Conservation (phyloP, 2,329 filamentous ascomycete species). For the Scorias spongiosa region DNA sequence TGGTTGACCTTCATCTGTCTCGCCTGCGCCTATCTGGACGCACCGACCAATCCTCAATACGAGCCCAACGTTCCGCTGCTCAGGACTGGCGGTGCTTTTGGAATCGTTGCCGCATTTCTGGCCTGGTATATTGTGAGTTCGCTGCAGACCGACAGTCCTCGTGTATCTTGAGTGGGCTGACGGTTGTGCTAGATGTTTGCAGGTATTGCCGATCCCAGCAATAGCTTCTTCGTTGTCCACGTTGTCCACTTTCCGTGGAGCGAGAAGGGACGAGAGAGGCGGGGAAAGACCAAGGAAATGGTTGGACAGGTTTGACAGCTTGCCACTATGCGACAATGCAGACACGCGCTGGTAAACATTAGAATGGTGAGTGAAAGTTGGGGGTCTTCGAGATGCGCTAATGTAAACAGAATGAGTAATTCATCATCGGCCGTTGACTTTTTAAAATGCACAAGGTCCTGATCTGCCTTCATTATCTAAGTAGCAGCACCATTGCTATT, state of each 20-base stretch:
- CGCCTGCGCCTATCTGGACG: slow-evolving; percentile 43
- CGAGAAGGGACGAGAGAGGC: slow-evolving; percentile 11
- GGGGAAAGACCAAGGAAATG: slow-evolving; percentile 2
- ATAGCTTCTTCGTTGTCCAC: slow-evolving; percentile 15
- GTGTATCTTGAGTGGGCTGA: neutral
- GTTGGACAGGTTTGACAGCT: neutral
- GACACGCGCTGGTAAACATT: too few relatives aligned
- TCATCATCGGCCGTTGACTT: too few relatives aligned
- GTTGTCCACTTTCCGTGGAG: slow-evolving; percentile 24
- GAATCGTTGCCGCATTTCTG: slow-evolving; percentile 63
- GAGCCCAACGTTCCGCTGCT: slow-evolving; percentile 21
- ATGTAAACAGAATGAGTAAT: too few relatives aligned
- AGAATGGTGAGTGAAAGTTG: too few relatives aligned
- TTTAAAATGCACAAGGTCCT: too few relatives aligned
- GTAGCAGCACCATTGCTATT: too few relatives aligned
- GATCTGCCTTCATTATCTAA: too few relatives aligned
- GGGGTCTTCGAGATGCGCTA: too few relatives aligned
- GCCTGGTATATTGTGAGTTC: slow-evolving; percentile 73
- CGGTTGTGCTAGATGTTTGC: neutral
- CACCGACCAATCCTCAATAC: slow-evolving; percentile 15
- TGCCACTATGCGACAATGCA: neutral
- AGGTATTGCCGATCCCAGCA: slow-evolving; percentile 53
- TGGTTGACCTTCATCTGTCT: slow-evolving; percentile 60
- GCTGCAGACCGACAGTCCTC: slow-evolving; percentile 24
- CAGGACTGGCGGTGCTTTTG: slow-evolving; percentile 63